Base-by-base conservation (phyloP, 805 yeast species). In the Yarrowia alimentaria region DNA sequence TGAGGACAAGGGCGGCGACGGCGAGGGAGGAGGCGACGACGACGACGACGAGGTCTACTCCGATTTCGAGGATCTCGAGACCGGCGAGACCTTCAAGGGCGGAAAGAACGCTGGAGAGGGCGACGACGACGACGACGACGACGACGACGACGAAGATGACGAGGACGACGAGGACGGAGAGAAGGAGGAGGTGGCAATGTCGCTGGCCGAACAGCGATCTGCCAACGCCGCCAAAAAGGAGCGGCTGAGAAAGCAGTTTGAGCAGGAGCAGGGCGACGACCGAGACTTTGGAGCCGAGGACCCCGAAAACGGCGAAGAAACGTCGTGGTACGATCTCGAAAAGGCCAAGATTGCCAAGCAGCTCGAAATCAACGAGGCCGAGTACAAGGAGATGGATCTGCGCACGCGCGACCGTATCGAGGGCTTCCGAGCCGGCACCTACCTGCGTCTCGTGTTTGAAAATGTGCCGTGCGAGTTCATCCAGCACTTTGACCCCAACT, bases 271-370 rank as follows among this genome's bases (percentile, higher is more conserved):
- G 59, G 77, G 73, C 53, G 81, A 77, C 57, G 82, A 80, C 53
- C 80, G 80, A 35, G 83, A 79, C 53, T 79, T 79, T 58, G 86
- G 85, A 13, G 88, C 81, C 19, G 86, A 83, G 56, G 95, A 87
- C 56, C 86, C 86, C 10, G 89, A 85, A 63, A 68, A 67, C 34
- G 43, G 43, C 5, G 47, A 40, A 9, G 94, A 85, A 62, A 97
- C 91, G 60, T 89, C 96, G 0, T 93, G 99, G 99, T 93, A 91
- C 65, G 98, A 91, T 65, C 80, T 85, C 66, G 97, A 93, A 67
- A 93, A 93, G 71, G 94, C 95, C 55, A 91, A 90, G 62, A 90
- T 94, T 81, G 89, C 96, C 53, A 91, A 93, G 65, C 99, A 93
- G 69, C 71, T 86, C 56, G 98, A 91, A 55, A 89, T 94, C 68